Evolutionary conservation across 768 basidiomycete species (phyloP), one percentile per base, ranked within the genome.

Genomic region (Sporobolomyces pararoseus): DNA sequence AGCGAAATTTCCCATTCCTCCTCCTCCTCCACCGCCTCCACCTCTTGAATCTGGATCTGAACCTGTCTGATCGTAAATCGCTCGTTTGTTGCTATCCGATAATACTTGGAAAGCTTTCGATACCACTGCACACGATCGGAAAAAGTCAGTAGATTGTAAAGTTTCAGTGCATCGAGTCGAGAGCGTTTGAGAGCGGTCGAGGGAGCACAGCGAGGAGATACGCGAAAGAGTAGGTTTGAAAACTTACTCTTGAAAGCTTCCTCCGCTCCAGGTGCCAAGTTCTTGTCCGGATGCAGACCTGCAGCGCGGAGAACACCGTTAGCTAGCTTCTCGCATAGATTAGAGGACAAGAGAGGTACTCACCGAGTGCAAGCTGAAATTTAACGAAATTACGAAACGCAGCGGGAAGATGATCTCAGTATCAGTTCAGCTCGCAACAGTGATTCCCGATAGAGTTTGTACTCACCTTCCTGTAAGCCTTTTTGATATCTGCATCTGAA

Each of bases 211-310:
- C 10, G 39, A 42, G 39, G 39, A 42, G 39, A 42, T 10, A 42
- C 17, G 39, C 39, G 39, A 47, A 47, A n/a, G n/a, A n/a, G n/a
- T n/a, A n/a, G n/a, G n/a, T n/a, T n/a, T n/a, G n/a, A n/a, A n/a
- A n/a, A n/a, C 88, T 63, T 76, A 97, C 95, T 83, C 83, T 98
- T 98, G 82, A 98, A 98, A 1, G 95, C 95, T 78, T 98, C 95
- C 66, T 97, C 95, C 14, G 95, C 95, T 42, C 91, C 90, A 13
- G 95, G 94, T 14, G 95, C 95, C 4, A 91, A 89, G 76, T 94
- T 95, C 82, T 89, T 94, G 79, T 94, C 91, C 5, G 91, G 91
- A 80, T 94, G 91, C 54, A 93, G 80, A 7, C 67, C 71, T 67
- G 51, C 63, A 89, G 89, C 39, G 35, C n/a, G 3, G 66, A 96